A percentile compares a stretch with the other conserved stretches of the same genome.
These are phyloP conservation scores for Emmonsia crescens DNA, from an alignment of 2,329 filamentous ascomycete genomes.

Conservation along the genomic window DNA sequence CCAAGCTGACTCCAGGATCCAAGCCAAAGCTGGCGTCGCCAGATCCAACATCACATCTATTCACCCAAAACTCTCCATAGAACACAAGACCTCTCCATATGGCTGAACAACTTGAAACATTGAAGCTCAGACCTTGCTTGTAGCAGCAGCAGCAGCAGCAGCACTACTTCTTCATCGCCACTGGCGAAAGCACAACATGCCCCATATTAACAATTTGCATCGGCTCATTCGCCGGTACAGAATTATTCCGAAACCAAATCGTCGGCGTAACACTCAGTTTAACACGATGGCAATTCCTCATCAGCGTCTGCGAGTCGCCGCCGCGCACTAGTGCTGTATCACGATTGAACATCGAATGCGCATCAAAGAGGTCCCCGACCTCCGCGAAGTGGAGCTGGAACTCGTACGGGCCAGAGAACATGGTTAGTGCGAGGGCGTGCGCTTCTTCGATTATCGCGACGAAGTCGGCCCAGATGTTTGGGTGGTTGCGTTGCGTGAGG, in stretches of 20 bases:
- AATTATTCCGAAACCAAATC: slow-evolving; percentile 13
- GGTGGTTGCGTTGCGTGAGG: slow-evolving; percentile 17
- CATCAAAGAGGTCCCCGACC: slow-evolving; percentile 17
- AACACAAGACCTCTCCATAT: not conserved
- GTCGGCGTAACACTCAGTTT: slow-evolving; percentile 17
- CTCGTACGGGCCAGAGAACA: slow-evolving; percentile 20
- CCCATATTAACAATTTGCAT: slow-evolving; percentile 11
- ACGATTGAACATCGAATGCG: slow-evolving; percentile 17
- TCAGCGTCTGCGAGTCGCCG: slow-evolving; percentile 8
- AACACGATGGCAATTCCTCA: slow-evolving; percentile 10
- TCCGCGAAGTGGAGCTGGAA: slow-evolving; percentile 19
- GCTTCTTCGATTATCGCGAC: slow-evolving; percentile 20
- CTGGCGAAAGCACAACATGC: slow-evolving; percentile 9
- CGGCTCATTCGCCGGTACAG: not conserved
- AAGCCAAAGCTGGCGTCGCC: not conserved
- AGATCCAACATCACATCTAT: not conserved
- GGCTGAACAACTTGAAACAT: not conserved
- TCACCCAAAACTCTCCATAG: not conserved
- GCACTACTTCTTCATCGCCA: not conserved
- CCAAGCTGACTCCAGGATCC: not conserved
- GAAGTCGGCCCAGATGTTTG: slow-evolving; percentile 17
- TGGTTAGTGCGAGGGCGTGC: slow-evolving; percentile 18
- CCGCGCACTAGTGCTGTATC: slow-evolving; percentile 11
- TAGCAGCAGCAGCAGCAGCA: not conserved
- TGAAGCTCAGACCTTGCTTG: not conserved